Evolutionary conservation across 352 stramenopile genomes (phyloP).

Genomic region (Halophytophthora polymorphica): DNA sequence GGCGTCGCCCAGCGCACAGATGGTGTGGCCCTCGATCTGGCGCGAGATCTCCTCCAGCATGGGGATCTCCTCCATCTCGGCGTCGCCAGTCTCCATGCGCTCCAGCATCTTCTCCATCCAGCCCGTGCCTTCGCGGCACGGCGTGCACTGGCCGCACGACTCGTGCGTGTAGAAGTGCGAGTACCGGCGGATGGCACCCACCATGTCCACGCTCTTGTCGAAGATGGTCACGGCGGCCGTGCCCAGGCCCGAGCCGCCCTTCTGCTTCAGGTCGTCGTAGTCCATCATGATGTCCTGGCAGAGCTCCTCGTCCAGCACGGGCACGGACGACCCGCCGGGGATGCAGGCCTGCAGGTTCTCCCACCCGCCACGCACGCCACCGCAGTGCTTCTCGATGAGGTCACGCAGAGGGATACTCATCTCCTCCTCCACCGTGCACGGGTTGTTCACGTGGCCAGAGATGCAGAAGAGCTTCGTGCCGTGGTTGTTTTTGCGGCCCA

Average conservation of each 20-base stretch:
- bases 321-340: conserved; percentile 95
- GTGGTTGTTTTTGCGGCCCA: conserved; percentile 98
- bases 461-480: conserved; percentile 99
- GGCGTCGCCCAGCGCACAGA: conserved; percentile 98
- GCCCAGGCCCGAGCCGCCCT: conserved; percentile 93
- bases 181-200: conserved; percentile 96
- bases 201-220: conserved; percentile 99
- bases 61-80: conserved; percentile 97
- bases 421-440: conserved; percentile 97
- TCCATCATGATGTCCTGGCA: conserved; percentile 99
- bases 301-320: conserved; percentile 92
- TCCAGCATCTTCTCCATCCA: conserved; percentile 98
- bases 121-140: conserved; percentile 96
- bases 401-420: conserved; percentile 98
- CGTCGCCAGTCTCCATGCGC: conserved; percentile 97
- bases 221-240: conserved; percentile 99
- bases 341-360: conserved; percentile 98
- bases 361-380: conserved; percentile 98
- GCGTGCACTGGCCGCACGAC: conserved; percentile 99
- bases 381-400: conserved; percentile 98
- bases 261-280: conserved; percentile 98
- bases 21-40: conserved; percentile 99
- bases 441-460: conserved; percentile 99
- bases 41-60: conserved; percentile 99
- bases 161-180: conserved; percentile 99